Percentiles rank a stretch among this genome's conserved stretches.
These are phyloP conservation scores for Axilococcus clingmanii DNA, from an alignment of 139 green algal genomes.

Conservation along the genomic window DNA sequence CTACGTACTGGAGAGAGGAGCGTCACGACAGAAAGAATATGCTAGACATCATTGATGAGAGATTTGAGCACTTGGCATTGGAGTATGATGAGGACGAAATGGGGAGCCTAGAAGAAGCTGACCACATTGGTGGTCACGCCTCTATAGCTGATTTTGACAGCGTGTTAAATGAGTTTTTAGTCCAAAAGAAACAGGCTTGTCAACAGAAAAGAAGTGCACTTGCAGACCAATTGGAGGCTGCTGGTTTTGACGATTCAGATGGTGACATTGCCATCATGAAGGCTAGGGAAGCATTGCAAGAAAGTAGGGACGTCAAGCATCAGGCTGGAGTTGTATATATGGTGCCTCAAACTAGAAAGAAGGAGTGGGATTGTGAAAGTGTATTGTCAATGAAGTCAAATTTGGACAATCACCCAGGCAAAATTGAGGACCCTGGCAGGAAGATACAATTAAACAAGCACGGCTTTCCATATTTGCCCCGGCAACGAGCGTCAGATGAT, in stretches of 20 bases:
- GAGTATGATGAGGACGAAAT: constrained; percentile 70
- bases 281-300: background rate
- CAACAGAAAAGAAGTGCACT: background rate
- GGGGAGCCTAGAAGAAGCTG: constrained; percentile 51
- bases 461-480: constrained; percentile 15
- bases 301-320: constrained; percentile 6
- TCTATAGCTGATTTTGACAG: constrained; percentile 39
- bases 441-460: constrained; percentile 7
- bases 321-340: background rate
- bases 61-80: constrained; percentile 53
- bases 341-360: background rate
- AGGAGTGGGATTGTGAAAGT: constrained; percentile 84
- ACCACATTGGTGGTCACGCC: constrained; percentile 16
- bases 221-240: constrained; percentile 9
- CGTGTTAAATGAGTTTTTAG: constrained; percentile 73
- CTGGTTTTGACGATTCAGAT: constrained; percentile 21
- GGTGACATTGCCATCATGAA: constrained; percentile 12
- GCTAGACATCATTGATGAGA: constrained; percentile 45
- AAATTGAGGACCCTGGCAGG: constrained; percentile 38
- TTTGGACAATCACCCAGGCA: constrained; percentile 65
- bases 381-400: constrained; percentile 71
- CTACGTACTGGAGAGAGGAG: constrained; percentile 62
- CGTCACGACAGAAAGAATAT: constrained; percentile 44
- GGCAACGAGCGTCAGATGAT: background rate
- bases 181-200: background rate